A percentile compares a stretch with the other conserved stretches of the same genome.
phyloP scores from a whole-genome alignment of 805 yeast species.

The Cyberlindnera euphorbiiphila region DNA sequence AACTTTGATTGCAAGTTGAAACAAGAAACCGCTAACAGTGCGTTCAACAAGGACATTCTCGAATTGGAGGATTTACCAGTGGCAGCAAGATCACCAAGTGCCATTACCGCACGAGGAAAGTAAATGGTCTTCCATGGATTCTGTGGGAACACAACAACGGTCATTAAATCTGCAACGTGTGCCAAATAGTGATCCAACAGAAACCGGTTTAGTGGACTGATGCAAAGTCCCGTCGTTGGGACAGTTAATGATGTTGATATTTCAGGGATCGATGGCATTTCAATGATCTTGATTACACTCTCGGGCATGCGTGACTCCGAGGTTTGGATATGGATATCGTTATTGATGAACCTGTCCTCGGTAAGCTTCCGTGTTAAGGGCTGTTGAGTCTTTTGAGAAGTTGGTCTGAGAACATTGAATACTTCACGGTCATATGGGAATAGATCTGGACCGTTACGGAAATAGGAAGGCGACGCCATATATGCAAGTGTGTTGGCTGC shows the following conservation, averaged over 20 bases:
- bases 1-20: slow-evolving; percentile 74
- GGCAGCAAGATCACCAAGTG: slow-evolving; percentile 76
- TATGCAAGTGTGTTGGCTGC: background rate
- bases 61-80: slow-evolving; percentile 73
- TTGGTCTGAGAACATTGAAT: slow-evolving; percentile 25
- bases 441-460: slow-evolving; percentile 7
- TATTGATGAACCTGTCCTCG: background rate
- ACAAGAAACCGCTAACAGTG: slow-evolving; percentile 76
- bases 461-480: background rate
- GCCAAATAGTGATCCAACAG: slow-evolving; percentile 67
- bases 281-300: slow-evolving; percentile 40
- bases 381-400: slow-evolving; percentile 7
- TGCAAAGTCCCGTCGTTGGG: slow-evolving; percentile 59
- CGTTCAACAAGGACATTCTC: slow-evolving; percentile 72
- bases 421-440: slow-evolving; percentile 27
- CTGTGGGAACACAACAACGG: slow-evolving; percentile 63
- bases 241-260: slow-evolving; percentile 32
- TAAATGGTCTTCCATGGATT: slow-evolving; percentile 90
- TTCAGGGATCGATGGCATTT: slow-evolving; percentile 32
- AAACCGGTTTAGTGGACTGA: slow-evolving; percentile 68
- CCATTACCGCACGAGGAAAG: slow-evolving; percentile 77
- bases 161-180: slow-evolving; percentile 76
- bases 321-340: slow-evolving; percentile 20
- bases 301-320: slow-evolving; percentile 44
- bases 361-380: background rate